Conservation (phyloP, 805 yeast species). For the Candida verbasci region DNA sequence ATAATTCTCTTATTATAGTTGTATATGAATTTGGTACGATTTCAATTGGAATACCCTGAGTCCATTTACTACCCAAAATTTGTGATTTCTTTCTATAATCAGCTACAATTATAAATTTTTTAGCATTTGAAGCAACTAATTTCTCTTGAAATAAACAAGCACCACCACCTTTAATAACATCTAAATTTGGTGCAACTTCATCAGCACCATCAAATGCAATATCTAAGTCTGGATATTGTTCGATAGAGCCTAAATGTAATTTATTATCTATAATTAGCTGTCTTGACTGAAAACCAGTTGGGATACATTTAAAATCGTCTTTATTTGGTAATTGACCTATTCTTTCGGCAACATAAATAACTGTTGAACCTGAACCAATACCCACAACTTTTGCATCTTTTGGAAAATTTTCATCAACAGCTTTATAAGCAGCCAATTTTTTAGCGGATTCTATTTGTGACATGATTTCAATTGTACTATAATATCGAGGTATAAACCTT, state of each 20-base stretch:
- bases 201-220: conserved; percentile 99
- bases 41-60: conserved; percentile 91
- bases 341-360: conserved; percentile 94
- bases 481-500: neutral
- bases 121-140: conserved; percentile 78
- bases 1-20: conserved; percentile 64
- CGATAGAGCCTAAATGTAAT: conserved; percentile 71
- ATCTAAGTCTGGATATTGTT: conserved; percentile 77
- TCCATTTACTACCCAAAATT: conserved; percentile 76
- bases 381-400: conserved; percentile 72
- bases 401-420: conserved; percentile 85
- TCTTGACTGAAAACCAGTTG: conserved; percentile 95
- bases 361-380: conserved; percentile 96
- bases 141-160: conserved; percentile 97
- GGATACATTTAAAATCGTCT: conserved; percentile 67
- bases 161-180: conserved; percentile 97
- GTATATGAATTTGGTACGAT: conserved; percentile 86
- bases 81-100: conserved; percentile 81
- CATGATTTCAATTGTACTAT: conserved; percentile 7
- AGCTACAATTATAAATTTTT: conserved; percentile 80
- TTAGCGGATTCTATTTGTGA: conserved; percentile 69
- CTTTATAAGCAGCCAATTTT: conserved; percentile 82
- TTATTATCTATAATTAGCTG: conserved; percentile 81
- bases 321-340: conserved; percentile 65
- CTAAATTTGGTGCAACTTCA: conserved; percentile 78